Percentiles rank a stretch among this genome's conserved stretches.
phyloP scores from a whole-genome alignment of 176 grass and related monocot species.

The Carex littledalei region DNA sequence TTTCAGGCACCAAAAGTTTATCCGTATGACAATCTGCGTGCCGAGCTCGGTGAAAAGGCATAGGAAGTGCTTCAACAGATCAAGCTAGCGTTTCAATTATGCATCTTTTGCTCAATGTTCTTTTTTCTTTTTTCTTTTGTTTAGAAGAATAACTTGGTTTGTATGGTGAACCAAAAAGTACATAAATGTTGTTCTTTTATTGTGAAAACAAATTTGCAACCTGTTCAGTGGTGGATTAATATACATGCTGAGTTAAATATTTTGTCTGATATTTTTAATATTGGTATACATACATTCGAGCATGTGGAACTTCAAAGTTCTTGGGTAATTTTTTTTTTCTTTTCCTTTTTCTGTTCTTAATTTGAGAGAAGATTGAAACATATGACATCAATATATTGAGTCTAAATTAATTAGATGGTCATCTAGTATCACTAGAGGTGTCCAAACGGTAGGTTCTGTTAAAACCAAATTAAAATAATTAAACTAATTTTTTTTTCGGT shows the following conservation, averaged over 20 bases:
- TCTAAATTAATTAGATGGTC: not conserved
- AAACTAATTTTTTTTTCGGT: too few relatives aligned
- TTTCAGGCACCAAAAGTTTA: constrained; percentile 96
- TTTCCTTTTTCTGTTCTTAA: not conserved
- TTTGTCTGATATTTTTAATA: not conserved
- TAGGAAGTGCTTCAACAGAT: constrained; percentile 17
- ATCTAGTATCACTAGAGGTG: too few relatives aligned
- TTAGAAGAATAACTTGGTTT: constrained; percentile 22
- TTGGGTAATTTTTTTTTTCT: not conserved
- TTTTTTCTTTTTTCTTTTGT: not conserved
- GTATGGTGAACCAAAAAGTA: not conserved
- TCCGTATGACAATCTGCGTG: constrained; percentile 77
- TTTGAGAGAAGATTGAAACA: not conserved
- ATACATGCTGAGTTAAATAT: not conserved
- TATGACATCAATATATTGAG: not conserved
- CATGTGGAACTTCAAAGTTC: not conserved
- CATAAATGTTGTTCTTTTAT: not conserved
- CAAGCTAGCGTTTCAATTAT: constrained; percentile 1
- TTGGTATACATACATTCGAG: not conserved
- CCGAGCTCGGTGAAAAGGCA: constrained; percentile 65
- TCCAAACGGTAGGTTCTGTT: too few relatives aligned
- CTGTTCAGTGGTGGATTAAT: not conserved
- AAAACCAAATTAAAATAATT: too few relatives aligned
- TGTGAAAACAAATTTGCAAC: not conserved
- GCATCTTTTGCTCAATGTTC: not conserved